A percentile compares a stretch with the other conserved stretches of the same genome.
Evolutionary conservation across 257 asterid species (phyloP).

Genomic region (Jaltomata sinuosa): DNA sequence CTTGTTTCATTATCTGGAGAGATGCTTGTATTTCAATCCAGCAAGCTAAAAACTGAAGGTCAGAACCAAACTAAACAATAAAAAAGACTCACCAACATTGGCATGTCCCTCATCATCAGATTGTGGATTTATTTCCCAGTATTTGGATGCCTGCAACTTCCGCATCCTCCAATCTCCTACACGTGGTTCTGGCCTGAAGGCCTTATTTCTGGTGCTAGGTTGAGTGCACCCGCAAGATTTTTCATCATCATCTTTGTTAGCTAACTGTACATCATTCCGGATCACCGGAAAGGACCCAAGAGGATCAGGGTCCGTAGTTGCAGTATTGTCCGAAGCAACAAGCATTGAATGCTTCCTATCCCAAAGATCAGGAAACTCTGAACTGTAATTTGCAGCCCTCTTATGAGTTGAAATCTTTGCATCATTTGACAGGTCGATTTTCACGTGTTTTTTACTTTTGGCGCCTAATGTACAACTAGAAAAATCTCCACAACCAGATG

Average conservation of each 20-base stretch:
- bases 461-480: constrained; percentile 37
- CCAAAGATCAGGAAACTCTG: constrained; percentile 27
- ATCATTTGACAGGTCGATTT: constrained; percentile 31
- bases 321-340: constrained; percentile 54
- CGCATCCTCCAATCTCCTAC: constrained; percentile 39
- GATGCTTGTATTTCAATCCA: constrained; percentile 3
- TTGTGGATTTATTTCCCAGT: constrained; percentile 36
- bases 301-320: constrained; percentile 39
- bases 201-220: constrained; percentile 46
- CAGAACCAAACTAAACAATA: neutral
- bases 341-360: constrained; percentile 42
- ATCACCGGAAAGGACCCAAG: constrained; percentile 39
- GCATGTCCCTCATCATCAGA: constrained; percentile 30
- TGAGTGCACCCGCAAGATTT: constrained; percentile 50
- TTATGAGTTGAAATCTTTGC: constrained; percentile 37
- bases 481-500: constrained; percentile 36
- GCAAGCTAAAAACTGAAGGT: neutral
- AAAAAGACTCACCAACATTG: constrained; percentile 48
- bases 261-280: constrained; percentile 67
- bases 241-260: constrained; percentile 79
- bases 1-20: constrained; percentile 36
- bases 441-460: constrained; percentile 32
- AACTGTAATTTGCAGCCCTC: constrained; percentile 23
- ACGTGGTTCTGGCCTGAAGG: constrained; percentile 32
- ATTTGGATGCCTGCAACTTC: constrained; percentile 45